Evolutionary conservation across 306 rosid genomes (phyloP), one percentile per base, ranked within the genome.

Genomic region (Vigna angularis): DNA sequence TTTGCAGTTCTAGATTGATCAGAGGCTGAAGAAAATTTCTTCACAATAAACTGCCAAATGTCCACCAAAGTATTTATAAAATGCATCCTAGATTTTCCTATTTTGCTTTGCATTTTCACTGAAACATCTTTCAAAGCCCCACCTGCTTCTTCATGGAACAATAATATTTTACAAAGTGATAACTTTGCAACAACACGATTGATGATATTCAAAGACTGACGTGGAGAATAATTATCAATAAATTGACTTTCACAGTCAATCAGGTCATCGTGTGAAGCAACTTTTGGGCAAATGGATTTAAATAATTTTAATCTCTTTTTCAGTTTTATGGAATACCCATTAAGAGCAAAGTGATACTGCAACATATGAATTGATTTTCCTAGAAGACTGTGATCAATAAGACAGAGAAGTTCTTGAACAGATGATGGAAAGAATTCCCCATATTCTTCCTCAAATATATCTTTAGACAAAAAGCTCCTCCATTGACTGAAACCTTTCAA

Each of bases 351-450:
- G 89, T 87, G 88, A 83, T 82, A 79, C 81, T 75, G 75, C 85
- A 95, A 70, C 92, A 95, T 92, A 51, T 70, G 70, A 77, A 90
- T 63, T 70, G 89, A 78, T 82, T 91, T 92, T 77, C 95, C 92
- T 83, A 95, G 95, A 85, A 95, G 95, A 84, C 97, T 92, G 58
- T 65, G 50, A 85, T 89, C 77, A 26, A 83, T 66, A 81, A 88
- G 88, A 76, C 66, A 47, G 10, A 90, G 73, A 72, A 95, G 83
- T 77, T 95, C 92, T 72, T 77, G 82, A 75, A 79, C 56, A 75
- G 98, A 88, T 72, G 82, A 82, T 45, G 97, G 98, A 47, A 88
- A 52, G 53, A 84, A 59, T 57, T 89, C 85, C 6, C 82, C 88
- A 78, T 77, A 91, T 40, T 92, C 90, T 78, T 90, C 97, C 76